Percentiles rank a stretch among this genome's conserved stretches.
These are phyloP conservation scores for Aspergillus pseudotamarii DNA, from an alignment of 2,329 filamentous ascomycete species.

Conservation along the genomic window DNA sequence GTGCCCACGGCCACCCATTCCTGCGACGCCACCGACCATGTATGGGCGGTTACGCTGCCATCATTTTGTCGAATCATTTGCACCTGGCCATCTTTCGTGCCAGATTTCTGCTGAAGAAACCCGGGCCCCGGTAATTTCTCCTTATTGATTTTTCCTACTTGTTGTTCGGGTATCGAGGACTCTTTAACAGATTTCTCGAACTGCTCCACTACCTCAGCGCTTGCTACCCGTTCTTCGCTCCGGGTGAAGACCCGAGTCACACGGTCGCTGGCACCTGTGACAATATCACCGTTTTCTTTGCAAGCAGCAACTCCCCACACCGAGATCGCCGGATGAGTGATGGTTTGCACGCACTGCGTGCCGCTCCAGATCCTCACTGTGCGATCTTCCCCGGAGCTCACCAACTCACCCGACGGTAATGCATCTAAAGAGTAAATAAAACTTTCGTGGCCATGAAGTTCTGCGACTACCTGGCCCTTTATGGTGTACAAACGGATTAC, in stretches of 20 bases:
- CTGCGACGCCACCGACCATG: conserved; percentile 74
- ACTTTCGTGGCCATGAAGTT: conserved; percentile 85
- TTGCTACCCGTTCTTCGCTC: conserved; percentile 68
- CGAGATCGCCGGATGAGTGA: conserved; percentile 94
- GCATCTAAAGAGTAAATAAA: conserved; percentile 87
- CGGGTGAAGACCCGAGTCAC: conserved; percentile 83
- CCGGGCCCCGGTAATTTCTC: conserved; percentile 87
- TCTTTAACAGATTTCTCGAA: conserved; percentile 83
- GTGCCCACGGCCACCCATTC: conserved; percentile 91
- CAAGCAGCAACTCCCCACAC: conserved; percentile 93
- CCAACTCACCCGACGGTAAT: conserved; percentile 80
- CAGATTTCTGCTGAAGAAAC: conserved; percentile 77
- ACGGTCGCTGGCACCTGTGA: conserved; percentile 89
- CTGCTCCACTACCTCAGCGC: conserved; percentile 65
- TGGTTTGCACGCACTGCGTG: conserved; percentile 84
- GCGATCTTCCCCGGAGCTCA: conserved; percentile 92
- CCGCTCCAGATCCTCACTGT: conserved; percentile 88
- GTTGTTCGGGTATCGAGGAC: conserved; percentile 85
- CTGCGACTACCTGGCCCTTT: conserved; percentile 72
- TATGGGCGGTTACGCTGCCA: conserved; percentile 81
- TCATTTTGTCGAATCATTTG: conserved; percentile 85
- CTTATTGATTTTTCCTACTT: conserved; percentile 82
- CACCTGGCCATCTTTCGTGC: conserved; percentile 95
- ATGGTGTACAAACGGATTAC: conserved; percentile 85
- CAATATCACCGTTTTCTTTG: conserved; percentile 81